These are phyloP conservation scores for Ligustrum vulgare DNA, from an alignment of 257 asterid genomes.

Conservation along the genomic window DNA sequence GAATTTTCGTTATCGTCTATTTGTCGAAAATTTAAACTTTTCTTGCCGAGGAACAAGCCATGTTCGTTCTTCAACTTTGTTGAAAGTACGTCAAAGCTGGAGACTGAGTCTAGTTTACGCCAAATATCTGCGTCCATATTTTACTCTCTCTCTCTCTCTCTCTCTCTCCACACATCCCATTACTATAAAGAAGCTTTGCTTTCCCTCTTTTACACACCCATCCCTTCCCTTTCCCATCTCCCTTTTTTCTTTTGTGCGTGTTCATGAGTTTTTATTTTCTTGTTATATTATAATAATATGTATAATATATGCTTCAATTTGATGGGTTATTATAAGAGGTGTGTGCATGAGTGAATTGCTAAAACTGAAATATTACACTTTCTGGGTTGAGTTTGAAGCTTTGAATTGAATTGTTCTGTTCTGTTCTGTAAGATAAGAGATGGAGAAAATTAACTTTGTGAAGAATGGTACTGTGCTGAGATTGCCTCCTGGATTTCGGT, in stretches of 20 bases:
- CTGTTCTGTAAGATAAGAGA: conserved; percentile 1
- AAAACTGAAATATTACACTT: neutral
- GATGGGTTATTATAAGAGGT: no score
- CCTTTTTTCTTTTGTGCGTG: neutral
- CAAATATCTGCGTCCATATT: conserved; percentile 33
- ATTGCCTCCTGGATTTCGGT: conserved; percentile 87
- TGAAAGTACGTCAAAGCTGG: conserved; percentile 52
- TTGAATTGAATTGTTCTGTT: neutral
- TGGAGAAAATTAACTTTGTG: conserved; percentile 50
- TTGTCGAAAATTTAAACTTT: conserved; percentile 15
- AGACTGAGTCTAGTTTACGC: conserved; percentile 82
- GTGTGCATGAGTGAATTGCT: neutral
- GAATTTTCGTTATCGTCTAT: conserved; percentile 7
- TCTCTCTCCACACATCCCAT: conserved; percentile 22
- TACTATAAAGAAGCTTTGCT: conserved; percentile 58
- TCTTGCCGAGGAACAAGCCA: conserved; percentile 19
- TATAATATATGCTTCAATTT: conserved; percentile 15
- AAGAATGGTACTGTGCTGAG: conserved; percentile 68
- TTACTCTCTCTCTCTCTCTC: conserved; percentile 27
- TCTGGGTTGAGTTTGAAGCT: neutral
- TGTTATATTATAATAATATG: no score
- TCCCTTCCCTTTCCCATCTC: neutral
- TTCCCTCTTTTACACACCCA: conserved; percentile 35
- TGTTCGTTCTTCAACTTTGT: conserved; percentile 21
- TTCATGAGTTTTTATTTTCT: conserved; percentile 4